Conservation (phyloP, 2,329 filamentous ascomycete genomes). For the Lachnellula occidentalis region DNA sequence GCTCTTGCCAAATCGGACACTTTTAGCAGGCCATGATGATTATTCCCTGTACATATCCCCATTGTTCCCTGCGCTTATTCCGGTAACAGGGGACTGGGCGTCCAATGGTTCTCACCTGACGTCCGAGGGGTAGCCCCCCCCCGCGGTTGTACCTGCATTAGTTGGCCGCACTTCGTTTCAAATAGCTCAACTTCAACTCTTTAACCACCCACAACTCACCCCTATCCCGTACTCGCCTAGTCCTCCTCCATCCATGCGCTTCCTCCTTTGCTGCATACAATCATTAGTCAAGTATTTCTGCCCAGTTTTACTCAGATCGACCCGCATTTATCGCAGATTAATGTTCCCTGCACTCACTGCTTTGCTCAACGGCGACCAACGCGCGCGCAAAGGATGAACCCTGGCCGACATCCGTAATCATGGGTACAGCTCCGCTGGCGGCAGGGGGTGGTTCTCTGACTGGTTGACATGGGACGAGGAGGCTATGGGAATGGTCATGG, state of each 20-base stretch:
- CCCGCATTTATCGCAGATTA: not conserved
- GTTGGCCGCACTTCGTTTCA: not conserved
- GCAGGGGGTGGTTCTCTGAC: conserved; percentile 5
- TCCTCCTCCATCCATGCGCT: not conserved
- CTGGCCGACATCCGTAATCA: not conserved
- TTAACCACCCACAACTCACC: not conserved
- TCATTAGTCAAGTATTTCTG: too few species aligned
- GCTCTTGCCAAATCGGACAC: not conserved
- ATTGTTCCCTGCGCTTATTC: not conserved
- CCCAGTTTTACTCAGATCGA: not conserved
- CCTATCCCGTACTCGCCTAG: not conserved
- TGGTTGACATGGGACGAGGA: conserved; percentile 20
- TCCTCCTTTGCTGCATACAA: not conserved
- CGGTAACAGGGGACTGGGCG: not conserved
- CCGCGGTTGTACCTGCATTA: conserved; percentile 12
- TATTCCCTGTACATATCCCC: not conserved
- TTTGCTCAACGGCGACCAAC: not conserved
- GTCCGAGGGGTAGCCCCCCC: not conserved
- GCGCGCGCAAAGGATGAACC: conserved; percentile 1
- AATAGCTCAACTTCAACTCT: not conserved
- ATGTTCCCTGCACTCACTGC: not conserved
- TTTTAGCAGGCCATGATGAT: not conserved
- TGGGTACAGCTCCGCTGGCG: not conserved
- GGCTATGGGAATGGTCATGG: conserved; percentile 16
- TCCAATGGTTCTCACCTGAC: not conserved